Percentiles rank a stretch among this genome's conserved stretches.
phyloP scores from a whole-genome alignment of 1,284 basidiomycete species.

The Hemileia vastatrix region DNA sequence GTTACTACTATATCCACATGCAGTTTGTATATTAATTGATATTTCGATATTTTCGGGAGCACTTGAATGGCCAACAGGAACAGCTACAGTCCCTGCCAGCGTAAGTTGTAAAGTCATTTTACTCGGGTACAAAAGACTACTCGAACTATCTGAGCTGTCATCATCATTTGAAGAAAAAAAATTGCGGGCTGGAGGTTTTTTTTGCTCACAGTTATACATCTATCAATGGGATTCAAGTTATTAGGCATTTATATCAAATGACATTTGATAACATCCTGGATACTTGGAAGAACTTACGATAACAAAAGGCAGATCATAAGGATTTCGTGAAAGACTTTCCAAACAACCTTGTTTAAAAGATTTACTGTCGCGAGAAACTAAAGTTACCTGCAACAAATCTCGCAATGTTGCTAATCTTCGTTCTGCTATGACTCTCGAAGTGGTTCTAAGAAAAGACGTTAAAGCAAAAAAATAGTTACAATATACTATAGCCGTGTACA shows the following conservation, averaged over 20 bases:
- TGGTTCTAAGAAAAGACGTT: slow-evolving; percentile 12
- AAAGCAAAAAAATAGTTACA: no score
- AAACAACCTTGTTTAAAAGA: slow-evolving; percentile 20
- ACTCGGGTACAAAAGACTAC: no score
- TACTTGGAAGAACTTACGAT: slow-evolving; percentile 7
- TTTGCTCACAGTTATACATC: slow-evolving; percentile 19
- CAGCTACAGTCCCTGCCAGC: slow-evolving; percentile 9
- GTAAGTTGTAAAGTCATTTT: slow-evolving; percentile 2
- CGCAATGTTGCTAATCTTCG: slow-evolving; percentile 13
- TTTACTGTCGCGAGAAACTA: slow-evolving; percentile 8
- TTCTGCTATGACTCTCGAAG: slow-evolving; percentile 16
- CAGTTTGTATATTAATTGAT: slow-evolving; percentile 2
- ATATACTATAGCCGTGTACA: no score
- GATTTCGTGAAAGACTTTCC: slow-evolving; percentile 17
- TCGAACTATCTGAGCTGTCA: neutral
- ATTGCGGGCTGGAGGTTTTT: slow-evolving; percentile 3
- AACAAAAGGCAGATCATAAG: slow-evolving; percentile 20
- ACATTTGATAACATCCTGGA: neutral
- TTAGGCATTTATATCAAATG: neutral
- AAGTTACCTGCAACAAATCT: slow-evolving; percentile 17
- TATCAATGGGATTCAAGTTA: no score
- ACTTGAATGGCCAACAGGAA: slow-evolving; percentile 12
- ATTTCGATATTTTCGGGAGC: slow-evolving; percentile 11
- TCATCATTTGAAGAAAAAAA: neutral
- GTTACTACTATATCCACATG: no score